phyloP scores from a whole-genome alignment of 225 moss, liverwort and hornwort species.

The Pseudisothecium myosuroides region DNA sequence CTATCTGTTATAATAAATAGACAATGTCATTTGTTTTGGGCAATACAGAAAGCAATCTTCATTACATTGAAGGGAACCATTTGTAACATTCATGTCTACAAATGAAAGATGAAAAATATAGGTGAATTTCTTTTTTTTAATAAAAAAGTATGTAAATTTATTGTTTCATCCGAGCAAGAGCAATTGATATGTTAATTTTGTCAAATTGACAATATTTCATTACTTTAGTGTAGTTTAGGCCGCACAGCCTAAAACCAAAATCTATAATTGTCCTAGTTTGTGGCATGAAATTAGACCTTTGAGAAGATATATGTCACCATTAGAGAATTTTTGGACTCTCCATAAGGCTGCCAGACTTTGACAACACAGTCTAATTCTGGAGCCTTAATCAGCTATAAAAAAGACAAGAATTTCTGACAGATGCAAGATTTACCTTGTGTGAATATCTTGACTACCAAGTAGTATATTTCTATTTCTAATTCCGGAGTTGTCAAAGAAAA shows the following conservation, averaged over 20 bases:
- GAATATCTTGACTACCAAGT: too few relatives aligned
- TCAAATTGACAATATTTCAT: background rate
- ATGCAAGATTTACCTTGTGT: too few relatives aligned
- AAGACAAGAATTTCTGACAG: too few relatives aligned
- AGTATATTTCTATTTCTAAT: too few relatives aligned
- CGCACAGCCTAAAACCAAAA: background rate
- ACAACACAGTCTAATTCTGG: too few relatives aligned
- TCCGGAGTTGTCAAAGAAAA: too few relatives aligned
- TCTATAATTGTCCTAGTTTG: background rate
- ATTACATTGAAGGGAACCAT: background rate
- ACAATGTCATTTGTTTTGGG: background rate
- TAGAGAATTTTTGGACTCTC: too few relatives aligned
- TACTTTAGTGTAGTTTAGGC: background rate
- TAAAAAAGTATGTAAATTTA: background rate
- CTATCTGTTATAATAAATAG: background rate
- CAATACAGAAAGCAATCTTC: background rate
- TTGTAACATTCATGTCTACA: background rate
- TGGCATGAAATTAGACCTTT: background rate
- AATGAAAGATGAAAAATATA: background rate
- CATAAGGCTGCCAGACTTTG: too few relatives aligned
- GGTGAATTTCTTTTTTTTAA: background rate
- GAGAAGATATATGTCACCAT: background rate
- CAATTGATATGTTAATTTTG: accelerated
- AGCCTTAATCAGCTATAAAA: too few relatives aligned
- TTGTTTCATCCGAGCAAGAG: background rate